Base-by-base conservation (phyloP, 2,329 filamentous ascomycete species). In the Curvularia lunata region DNA sequence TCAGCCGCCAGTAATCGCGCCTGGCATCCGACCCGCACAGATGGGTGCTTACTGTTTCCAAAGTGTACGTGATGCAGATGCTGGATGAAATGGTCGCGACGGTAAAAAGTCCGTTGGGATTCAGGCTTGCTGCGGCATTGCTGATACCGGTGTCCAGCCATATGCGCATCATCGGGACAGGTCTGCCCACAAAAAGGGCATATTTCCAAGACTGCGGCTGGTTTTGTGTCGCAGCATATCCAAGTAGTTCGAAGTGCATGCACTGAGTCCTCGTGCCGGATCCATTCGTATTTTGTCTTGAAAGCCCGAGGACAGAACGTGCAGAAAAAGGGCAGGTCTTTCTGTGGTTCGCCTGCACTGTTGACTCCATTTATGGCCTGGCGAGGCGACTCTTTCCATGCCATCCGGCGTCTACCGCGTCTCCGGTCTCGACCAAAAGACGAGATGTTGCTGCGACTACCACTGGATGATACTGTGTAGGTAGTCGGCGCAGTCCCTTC, bases 271-370 rank as follows among this genome's bases (percentile, higher is more conserved):
- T 75, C 74, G 40, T 76, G 74, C 6, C 74, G 68, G n/a, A 73
- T 64, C 74, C 74, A 76, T 57, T 75, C 72, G 45, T 75, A 75
- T 37, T 75, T 76, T 4, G 72, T 74, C 41, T 72, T 73, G 63
- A 75, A 76, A 2, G 74, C 70, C 34, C 72, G 65, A 3, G 70
- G 70, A 45, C 74, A 76, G 48, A 75, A 76, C 1, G 74, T 76
- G 52, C 74, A 76, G 47, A 71, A 74, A 58, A 75, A 76, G 6
- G 72, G 68, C 2, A 75, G 58, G n/a, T 74, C 69, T 48, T 71
- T 60, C 32, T 70, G 65, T 43, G 68, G 67, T 7, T 70, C 62
- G 13, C 71, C 72, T 25, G 70, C 65, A 37, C 63, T 71, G 41
- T 75, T 70, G 19, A 74, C 61, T 1, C 71, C 72, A 23, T 71